Evolutionary conservation across 345 rosid genomes (phyloP).

Genomic region (Pseudoturritis turrita): DNA sequence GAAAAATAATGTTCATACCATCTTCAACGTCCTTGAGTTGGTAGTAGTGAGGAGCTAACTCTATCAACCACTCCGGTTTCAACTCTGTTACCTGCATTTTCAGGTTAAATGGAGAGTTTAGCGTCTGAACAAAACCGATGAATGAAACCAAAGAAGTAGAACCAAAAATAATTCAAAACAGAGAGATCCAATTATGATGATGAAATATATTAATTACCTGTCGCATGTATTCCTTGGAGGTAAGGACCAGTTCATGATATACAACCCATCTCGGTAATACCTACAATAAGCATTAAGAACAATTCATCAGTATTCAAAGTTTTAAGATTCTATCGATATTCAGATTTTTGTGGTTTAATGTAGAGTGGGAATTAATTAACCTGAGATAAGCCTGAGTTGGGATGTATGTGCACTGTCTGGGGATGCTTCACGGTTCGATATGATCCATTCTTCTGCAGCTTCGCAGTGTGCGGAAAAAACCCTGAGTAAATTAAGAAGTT

Average conservation of each 20-base stretch:
- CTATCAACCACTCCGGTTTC: conserved; percentile 98
- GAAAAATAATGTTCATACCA: conserved; percentile 39
- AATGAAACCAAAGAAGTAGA: background rate
- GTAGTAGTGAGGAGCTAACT: conserved; percentile 94
- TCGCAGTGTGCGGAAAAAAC: conserved; percentile 83
- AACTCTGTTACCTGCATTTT: conserved; percentile 75
- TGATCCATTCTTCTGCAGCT: conserved; percentile 87
- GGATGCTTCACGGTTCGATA: conserved; percentile 88
- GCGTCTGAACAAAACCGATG: background rate
- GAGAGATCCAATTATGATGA: background rate
- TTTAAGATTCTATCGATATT: background rate
- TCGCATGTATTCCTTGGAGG: conserved; percentile 92
- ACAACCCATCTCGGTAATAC: conserved; percentile 91
- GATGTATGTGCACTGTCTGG: conserved; percentile 91
- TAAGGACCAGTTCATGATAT: conserved; percentile 85
- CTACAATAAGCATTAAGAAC: conserved; percentile 35
- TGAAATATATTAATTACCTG: conserved; percentile 42
- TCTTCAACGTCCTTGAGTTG: conserved; percentile 98
- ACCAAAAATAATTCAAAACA: background rate
- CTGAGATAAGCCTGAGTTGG: conserved; percentile 93
- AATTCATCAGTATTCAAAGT: background rate
- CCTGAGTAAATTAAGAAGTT: conserved; percentile 42
- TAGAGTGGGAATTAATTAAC: conserved; percentile 24
- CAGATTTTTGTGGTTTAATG: background rate
- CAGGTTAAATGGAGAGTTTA: background rate